Evolutionary conservation across 2,329 filamentous ascomycete genomes (phyloP), one percentile per base, ranked within the genome.

Genomic region (Nannizzia gypsea): DNA sequence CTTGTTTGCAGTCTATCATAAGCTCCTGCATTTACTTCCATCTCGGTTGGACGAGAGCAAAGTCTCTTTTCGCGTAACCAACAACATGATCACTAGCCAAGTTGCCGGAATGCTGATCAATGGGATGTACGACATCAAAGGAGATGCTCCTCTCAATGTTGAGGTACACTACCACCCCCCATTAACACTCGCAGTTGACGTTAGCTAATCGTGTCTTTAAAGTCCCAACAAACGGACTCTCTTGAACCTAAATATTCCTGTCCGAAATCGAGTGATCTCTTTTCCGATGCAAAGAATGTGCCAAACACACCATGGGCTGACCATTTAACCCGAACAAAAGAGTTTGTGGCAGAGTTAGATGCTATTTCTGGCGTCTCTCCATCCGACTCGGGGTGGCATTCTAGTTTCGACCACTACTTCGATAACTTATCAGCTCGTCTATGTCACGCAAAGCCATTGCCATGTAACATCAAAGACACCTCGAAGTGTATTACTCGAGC

Each of bases 51-150:
- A 74, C 31, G 65, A 72, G 11, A 69, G 78, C 28, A 76, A 75
- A 15, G 77, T 88, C 36, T 72, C 72, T 56, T 92, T 86, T 71
- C 81, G 88, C 58, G 88, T 92, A 9, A 91, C 89, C 0, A 88
- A 88, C 70, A 93, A 93, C 72, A 78, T 84, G 57, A 92, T 95
- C 67, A 93, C 89, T 1, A 87, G 83, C 66, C 87, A 93, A 72
- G 88, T 92, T 15, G 87, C 86, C 9, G 82, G 85, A 60, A 89
- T 89, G 82, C 71, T 92, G 5, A 79, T 90, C 59, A 76, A 80
- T 60, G 89, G 86, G 60, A 89, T 90, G 84, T 87, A 82, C 73
- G 60, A 60, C 15, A 55, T 72, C 0, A 69, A 72, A 0, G 70
- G 71, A 0, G 66, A 76, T 0, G 68, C 77, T 1, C 79, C 80